Conservation (phyloP, 371 early-diverging fungal species). For the Lichtheimia ramosa region DNA sequence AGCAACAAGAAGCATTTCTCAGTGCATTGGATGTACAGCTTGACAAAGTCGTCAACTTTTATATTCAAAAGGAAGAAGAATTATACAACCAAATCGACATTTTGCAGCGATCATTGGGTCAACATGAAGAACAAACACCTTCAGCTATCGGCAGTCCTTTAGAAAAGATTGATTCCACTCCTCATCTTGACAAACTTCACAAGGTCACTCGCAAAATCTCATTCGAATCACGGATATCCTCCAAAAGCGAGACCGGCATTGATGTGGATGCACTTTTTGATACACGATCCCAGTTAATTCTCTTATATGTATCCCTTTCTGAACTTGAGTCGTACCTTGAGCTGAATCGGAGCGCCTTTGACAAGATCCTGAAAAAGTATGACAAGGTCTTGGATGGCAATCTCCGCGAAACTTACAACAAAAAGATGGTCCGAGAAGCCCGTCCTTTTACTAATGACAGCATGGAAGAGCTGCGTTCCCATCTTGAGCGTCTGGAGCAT, state of each 20-base stretch:
- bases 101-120: slow-evolving; percentile 18
- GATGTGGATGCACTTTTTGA: slow-evolving; percentile 25
- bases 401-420: slow-evolving; percentile 52
- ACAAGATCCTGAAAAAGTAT: slow-evolving; percentile 96
- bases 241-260: slow-evolving; percentile 20
- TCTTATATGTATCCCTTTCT: slow-evolving; percentile 75
- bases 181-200: slow-evolving; percentile 8
- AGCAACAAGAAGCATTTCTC: slow-evolving; percentile 43
- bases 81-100: slow-evolving; percentile 44
- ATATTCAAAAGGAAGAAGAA: slow-evolving; percentile 78
- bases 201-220: slow-evolving; percentile 20
- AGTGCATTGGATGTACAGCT: slow-evolving; percentile 79
- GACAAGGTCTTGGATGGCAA: slow-evolving; percentile 82
- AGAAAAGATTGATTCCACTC: slow-evolving; percentile 19
- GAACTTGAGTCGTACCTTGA: slow-evolving; percentile 89
- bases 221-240: slow-evolving; percentile 15
- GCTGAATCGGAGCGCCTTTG: slow-evolving; percentile 92
- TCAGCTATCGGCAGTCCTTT: slow-evolving; percentile 7
- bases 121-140: neutral
- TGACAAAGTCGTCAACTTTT: slow-evolving; percentile 78
- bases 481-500: slow-evolving; percentile 58
- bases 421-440: slow-evolving; percentile 57
- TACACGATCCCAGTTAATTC: slow-evolving; percentile 42
- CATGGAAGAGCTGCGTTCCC: slow-evolving; percentile 39
- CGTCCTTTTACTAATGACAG: slow-evolving; percentile 63